Percentiles rank a stretch among this genome's conserved stretches.
Evolutionary conservation across 1,139 yeast species (phyloP).

Genomic region (Schizosaccharomyces versatilis): DNA sequence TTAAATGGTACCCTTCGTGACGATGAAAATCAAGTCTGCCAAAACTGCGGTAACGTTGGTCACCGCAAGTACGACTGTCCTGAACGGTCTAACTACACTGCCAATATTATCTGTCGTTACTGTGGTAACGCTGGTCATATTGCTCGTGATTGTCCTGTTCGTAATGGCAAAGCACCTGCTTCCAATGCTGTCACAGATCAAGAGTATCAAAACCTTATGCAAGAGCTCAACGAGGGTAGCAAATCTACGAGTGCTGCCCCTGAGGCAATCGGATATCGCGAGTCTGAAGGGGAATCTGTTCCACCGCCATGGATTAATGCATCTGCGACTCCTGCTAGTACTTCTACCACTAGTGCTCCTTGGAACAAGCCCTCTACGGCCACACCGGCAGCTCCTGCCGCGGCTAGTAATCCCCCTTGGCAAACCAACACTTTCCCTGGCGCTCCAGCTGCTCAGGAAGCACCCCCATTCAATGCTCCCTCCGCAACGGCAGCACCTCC

Average conservation of each 20-base stretch:
- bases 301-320: slow-evolving; percentile 11
- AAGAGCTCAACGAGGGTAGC: slow-evolving; percentile 21
- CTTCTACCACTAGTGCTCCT: slow-evolving; percentile 4
- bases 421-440: background rate
- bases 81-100: slow-evolving; percentile 29
- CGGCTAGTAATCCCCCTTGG: background rate
- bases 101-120: slow-evolving; percentile 42
- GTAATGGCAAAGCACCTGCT: slow-evolving; percentile 13
- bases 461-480: background rate
- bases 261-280: slow-evolving; percentile 3
- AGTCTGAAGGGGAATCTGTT: background rate
- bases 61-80: slow-evolving; percentile 45
- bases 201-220: slow-evolving; percentile 32
- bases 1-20: slow-evolving; percentile 85
- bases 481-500: background rate
- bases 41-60: slow-evolving; percentile 36
- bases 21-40: slow-evolving; percentile 47
- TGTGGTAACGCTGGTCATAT: slow-evolving; percentile 77
- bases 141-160: slow-evolving; percentile 58
- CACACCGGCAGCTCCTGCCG: background rate
- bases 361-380: slow-evolving; percentile 3
- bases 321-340: slow-evolving; percentile 4
- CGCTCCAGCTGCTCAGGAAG: background rate
- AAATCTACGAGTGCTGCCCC: slow-evolving; percentile 6
- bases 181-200: slow-evolving; percentile 21